These are phyloP conservation scores for Vitis cinerea DNA, from an alignment of 164 flowering plant species.

Conservation along the genomic window DNA sequence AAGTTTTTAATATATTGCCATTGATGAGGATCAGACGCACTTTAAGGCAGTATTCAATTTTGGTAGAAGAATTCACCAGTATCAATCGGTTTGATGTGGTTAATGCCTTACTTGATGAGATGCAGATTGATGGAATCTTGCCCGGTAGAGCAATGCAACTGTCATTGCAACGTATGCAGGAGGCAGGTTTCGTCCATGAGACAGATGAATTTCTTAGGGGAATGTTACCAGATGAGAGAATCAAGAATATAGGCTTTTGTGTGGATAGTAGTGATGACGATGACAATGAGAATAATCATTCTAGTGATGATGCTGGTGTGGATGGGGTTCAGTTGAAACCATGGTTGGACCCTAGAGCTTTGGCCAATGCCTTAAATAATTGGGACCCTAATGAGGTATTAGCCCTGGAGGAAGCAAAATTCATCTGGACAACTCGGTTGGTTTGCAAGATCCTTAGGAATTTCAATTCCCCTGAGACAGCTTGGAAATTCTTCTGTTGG, in stretches of 20 bases:
- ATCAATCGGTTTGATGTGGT: conserved; percentile 49
- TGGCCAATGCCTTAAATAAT: conserved; percentile 65
- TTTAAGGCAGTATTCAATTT: conserved; percentile 52
- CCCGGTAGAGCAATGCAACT: conserved; percentile 55
- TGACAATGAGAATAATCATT: conserved; percentile 28
- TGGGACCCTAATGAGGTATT: conserved; percentile 69
- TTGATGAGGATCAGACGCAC: conserved; percentile 76
- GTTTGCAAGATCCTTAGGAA: conserved; percentile 80
- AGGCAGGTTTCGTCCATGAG: conserved; percentile 58
- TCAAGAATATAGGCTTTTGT: conserved; percentile 35
- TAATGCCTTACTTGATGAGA: conserved; percentile 51
- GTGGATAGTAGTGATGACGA: conserved; percentile 34
- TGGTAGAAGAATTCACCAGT: conserved; percentile 46
- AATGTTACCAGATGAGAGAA: conserved; percentile 69
- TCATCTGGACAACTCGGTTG: conserved; percentile 82
- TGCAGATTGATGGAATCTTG: conserved; percentile 72
- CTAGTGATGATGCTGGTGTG: conserved; percentile 12
- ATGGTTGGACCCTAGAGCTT: conserved; percentile 89
- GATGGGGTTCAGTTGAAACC: conserved; percentile 57
- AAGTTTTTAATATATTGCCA: conserved; percentile 65
- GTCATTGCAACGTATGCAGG: conserved; percentile 47
- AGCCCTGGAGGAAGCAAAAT: conserved; percentile 59
- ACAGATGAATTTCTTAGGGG: conserved; percentile 46
- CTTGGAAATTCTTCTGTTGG: conserved; percentile 94
- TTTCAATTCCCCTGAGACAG: conserved; percentile 68